These are phyloP conservation scores for Calonectria pseudoturangicola DNA, from an alignment of 2,329 filamentous ascomycete species.

Conservation along the genomic window DNA sequence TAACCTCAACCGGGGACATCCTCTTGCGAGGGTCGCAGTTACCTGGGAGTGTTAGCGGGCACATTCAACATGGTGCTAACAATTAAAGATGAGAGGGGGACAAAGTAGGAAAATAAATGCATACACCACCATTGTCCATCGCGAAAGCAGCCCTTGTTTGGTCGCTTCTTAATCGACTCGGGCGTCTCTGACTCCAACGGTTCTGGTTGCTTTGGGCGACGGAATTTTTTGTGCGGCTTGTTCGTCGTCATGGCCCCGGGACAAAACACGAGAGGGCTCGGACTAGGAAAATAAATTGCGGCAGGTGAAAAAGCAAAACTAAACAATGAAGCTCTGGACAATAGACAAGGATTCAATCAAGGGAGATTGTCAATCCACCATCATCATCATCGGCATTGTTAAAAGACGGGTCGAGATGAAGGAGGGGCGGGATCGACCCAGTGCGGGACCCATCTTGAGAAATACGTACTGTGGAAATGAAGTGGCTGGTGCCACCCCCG, in stretches of 20 bases:
- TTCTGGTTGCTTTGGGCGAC: slow-evolving; percentile 13
- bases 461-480: slow-evolving; percentile 16
- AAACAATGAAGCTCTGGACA: not conserved
- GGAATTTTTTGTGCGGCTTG: slow-evolving; percentile 24
- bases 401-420: slow-evolving; percentile 1
- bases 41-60: slow-evolving; percentile 53
- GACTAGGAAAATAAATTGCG: not conserved
- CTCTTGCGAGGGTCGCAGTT: slow-evolving; percentile 65
- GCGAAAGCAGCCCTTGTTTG: slow-evolving; percentile 57
- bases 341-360: not conserved
- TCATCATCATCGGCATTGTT: not conserved
- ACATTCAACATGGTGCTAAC: not conserved
- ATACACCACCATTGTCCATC: slow-evolving; percentile 62
- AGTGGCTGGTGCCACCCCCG: slow-evolving; percentile 4
- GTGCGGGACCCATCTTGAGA: slow-evolving; percentile 1
- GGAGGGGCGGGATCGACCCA: slow-evolving; percentile 21
- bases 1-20: slow-evolving; percentile 61
- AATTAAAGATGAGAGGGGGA: not conserved
- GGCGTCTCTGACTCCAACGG: slow-evolving; percentile 49
- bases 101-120: slow-evolving; percentile 36
- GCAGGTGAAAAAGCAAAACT: not conserved
- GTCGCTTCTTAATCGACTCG: slow-evolving; percentile 56
- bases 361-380: not conserved
- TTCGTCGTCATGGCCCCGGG: slow-evolving; percentile 17
- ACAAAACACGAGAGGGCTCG: not conserved